Percentiles rank a stretch among this genome's conserved stretches.
Conservation (phyloP, 1,139 yeast species). For the Diutina rugosa region DNA sequence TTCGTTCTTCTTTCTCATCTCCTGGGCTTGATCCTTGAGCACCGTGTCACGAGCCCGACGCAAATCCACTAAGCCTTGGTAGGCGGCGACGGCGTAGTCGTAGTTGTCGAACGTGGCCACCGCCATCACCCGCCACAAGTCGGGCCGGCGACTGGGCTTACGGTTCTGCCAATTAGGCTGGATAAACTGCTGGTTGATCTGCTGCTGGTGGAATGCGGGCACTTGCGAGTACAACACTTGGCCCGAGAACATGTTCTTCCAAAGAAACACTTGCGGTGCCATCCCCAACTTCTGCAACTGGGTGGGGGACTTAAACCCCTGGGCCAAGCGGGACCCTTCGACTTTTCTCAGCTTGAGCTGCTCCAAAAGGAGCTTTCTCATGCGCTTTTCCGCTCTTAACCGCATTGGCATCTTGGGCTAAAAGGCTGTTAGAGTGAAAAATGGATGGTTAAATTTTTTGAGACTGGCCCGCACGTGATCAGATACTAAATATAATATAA, state of each 20-base stretch:
- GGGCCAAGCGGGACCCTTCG: constrained; percentile 32
- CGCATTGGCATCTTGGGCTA: constrained; percentile 26
- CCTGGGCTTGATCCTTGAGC: constrained; percentile 46
- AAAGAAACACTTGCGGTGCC: constrained; percentile 76
- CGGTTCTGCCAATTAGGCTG: constrained; percentile 86
- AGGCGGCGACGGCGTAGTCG: constrained; percentile 61
- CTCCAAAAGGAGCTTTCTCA: constrained; percentile 37
- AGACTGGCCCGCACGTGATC: not conserved
- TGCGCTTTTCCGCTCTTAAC: constrained; percentile 34
- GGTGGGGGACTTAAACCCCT: constrained; percentile 21
- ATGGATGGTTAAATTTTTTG: not conserved
- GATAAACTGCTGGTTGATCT: constrained; percentile 58
- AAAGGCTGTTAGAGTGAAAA: constrained; percentile 2
- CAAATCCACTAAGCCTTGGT: constrained; percentile 60
- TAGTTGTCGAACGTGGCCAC: constrained; percentile 60
- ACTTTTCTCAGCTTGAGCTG: constrained; percentile 32
- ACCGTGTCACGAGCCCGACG: constrained; percentile 59
- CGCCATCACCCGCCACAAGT: constrained; percentile 86
- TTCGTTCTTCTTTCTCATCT: constrained; percentile 57
- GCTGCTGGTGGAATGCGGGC: constrained; percentile 57
- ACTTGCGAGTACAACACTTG: constrained; percentile 85
- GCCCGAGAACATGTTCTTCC: constrained; percentile 78
- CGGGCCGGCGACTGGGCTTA: constrained; percentile 67
- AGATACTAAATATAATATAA: not conserved
- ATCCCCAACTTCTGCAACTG: constrained; percentile 17